Base-by-base conservation (phyloP, 139 green algal species). In the Chlamydomonas sp. region DNA sequence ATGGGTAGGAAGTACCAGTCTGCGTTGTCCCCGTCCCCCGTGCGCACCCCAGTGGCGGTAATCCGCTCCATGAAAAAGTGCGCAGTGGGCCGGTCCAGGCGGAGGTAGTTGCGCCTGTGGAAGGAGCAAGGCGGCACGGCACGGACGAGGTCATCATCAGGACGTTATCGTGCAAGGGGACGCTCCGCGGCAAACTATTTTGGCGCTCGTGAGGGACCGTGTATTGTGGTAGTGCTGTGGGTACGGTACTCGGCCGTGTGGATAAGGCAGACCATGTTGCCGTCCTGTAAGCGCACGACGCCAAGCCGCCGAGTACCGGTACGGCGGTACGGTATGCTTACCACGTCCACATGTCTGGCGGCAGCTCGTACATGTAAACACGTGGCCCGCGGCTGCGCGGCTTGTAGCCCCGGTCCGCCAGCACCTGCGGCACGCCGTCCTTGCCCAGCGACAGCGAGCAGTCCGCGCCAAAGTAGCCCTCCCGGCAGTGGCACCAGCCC, bases 1-100 rank as follows among this genome's bases (percentile, higher is more conserved):
- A 92, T 72, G 7, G 90, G 87, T 17, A 93, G 88, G 63, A 90
- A 90, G 87, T 81, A 93, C 83, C 79, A 91, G 75, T 91, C 87
- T 17, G 90, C 90, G 4, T 49, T 6, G 12, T 91, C 83, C 14
- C 64, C 72, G 78, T 93, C 84, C 0, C 63, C 79, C 63, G 87
- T 89, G 0, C 87, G 90, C 0, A 68, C 86, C 5, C 90, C 86
- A n/a, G 73, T 87, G 61, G 81, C 85, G 4, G 83, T 78, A 16
- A 93, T 67, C 4, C 87, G 84, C 83, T 91, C 82, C 6, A 72
- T 73, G 49, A 91, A 85, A 8, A 88, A 61, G 62, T 61, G 67
- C 8, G 79, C 68, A 0, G 76, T 86, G 17, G 83, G 83, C 2
- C 90, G 83, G 78, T 93, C 90, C n/a, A 90, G 20, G 49, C 90